Evolutionary conservation across 768 basidiomycete genomes (phyloP).

Genomic region (Nidularia pulvinata): DNA sequence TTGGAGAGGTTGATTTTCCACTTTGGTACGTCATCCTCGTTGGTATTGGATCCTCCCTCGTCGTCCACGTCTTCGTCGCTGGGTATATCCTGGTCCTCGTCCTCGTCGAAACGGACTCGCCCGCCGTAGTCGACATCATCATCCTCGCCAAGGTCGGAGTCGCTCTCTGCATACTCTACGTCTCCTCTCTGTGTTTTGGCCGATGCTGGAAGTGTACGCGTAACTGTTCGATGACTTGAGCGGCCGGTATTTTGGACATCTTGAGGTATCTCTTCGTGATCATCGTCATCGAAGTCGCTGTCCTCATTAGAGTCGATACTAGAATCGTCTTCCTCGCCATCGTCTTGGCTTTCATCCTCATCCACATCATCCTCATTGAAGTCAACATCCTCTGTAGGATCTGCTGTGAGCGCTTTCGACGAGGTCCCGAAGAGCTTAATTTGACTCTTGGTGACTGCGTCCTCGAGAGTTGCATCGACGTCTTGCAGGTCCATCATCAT

Average conservation of each 20-base stretch:
- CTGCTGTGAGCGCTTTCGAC: constrained; percentile 60
- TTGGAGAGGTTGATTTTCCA: constrained; percentile 75
- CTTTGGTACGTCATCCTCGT: constrained; percentile 46
- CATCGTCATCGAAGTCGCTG: constrained; percentile 13
- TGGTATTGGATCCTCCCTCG: constrained; percentile 33
- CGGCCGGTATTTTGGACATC: constrained; percentile 49
- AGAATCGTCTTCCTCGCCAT: constrained; percentile 9
- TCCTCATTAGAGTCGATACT: constrained; percentile 11
- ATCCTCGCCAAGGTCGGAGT: constrained; percentile 66
- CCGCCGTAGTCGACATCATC: constrained; percentile 18
- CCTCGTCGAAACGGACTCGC: constrained; percentile 29
- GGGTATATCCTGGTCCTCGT: constrained; percentile 37
- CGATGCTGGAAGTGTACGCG: constrained; percentile 34
- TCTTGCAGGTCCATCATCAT: constrained; percentile 99
- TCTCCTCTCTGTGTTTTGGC: constrained; percentile 34
- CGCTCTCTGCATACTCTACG: constrained; percentile 75
- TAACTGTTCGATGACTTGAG: constrained; percentile 39
- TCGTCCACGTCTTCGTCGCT: constrained; percentile 29
- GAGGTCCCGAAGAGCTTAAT: constrained; percentile 88
- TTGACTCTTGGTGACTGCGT: constrained; percentile 75
- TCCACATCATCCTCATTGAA: constrained; percentile 27
- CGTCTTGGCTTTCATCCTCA: constrained; percentile 19
- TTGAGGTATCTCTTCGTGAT: constrained; percentile 14
- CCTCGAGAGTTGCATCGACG: constrained; percentile 78
- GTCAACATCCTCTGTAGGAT: constrained; percentile 32